A percentile compares a stretch with the other conserved stretches of the same genome.
Conservation (phyloP, 345 rosid species). For the Citrus glauca region DNA sequence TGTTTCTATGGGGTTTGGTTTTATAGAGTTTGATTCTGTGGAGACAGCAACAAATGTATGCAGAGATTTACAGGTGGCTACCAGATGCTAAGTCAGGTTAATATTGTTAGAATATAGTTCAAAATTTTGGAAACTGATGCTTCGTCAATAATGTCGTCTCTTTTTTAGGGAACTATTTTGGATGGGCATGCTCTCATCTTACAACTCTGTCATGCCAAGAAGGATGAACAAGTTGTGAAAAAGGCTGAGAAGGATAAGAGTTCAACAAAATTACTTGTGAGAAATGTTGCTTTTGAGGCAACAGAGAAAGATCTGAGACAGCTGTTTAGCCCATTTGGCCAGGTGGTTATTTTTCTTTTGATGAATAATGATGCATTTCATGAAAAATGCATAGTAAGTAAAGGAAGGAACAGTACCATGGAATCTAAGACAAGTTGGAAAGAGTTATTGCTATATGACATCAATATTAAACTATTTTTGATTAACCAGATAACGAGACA, state of each 20-base stretch:
- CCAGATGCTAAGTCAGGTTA: neutral
- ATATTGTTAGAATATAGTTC: neutral
- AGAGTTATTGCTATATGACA: too few species aligned
- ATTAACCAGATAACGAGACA: too few species aligned
- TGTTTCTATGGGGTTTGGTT: conserved; percentile 89
- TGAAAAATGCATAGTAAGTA: neutral
- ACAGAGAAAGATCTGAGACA: conserved; percentile 85
- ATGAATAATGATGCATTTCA: neutral
- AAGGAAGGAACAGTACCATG: too few species aligned
- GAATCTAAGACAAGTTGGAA: too few species aligned
- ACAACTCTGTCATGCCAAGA: conserved; percentile 77
- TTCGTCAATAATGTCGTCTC: neutral
- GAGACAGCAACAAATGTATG: conserved; percentile 69
- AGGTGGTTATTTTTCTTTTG: conserved; percentile 40
- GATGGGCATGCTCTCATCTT: conserved; percentile 91
- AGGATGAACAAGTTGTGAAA: conserved; percentile 49
- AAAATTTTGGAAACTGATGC: neutral
- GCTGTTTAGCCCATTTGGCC: conserved; percentile 91
- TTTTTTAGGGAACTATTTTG: conserved; percentile 72
- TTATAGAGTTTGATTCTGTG: conserved; percentile 77
- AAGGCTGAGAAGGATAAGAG: conserved; percentile 57
- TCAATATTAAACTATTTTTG: too few species aligned
- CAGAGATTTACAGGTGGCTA: conserved; percentile 69
- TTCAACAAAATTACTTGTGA: conserved; percentile 76
- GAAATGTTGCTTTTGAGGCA: conserved; percentile 94